Evolutionary conservation across 2,329 filamentous ascomycete species (phyloP).

Genomic region (Microdochium bolleyi): DNA sequence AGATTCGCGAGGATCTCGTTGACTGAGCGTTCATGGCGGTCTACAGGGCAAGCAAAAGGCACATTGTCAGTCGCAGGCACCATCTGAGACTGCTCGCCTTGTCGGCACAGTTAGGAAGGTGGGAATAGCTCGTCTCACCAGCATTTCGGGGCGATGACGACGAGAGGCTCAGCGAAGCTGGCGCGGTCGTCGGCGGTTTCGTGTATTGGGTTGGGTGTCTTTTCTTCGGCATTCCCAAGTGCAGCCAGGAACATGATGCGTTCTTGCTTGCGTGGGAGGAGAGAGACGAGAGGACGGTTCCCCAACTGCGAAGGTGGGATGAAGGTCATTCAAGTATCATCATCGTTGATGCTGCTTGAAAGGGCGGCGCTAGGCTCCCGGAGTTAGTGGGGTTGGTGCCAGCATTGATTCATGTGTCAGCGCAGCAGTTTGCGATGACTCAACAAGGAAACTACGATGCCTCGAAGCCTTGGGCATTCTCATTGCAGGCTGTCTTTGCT

Average conservation of each 20-base stretch:
- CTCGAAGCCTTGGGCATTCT: too few species aligned
- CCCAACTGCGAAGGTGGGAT: background rate
- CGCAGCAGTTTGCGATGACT: background rate
- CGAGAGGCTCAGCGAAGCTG: conserved; percentile 36
- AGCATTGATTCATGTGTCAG: background rate
- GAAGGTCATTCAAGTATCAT: background rate
- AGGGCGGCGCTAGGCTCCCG: background rate
- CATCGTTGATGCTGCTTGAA: background rate
- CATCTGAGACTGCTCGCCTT: too few species aligned
- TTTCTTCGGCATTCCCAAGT: conserved; percentile 52
- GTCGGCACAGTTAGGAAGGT: background rate
- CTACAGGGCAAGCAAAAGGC: conserved; percentile 9
- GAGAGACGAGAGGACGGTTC: background rate
- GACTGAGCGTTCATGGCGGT: conserved; percentile 35
- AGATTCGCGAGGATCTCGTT: conserved; percentile 53
- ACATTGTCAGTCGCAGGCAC: background rate
- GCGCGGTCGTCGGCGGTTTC: conserved; percentile 49
- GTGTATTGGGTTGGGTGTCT: conserved; percentile 46
- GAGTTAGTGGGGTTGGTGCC: background rate
- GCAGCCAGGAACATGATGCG: background rate
- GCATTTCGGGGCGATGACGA: conserved; percentile 18
- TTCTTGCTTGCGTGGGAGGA: background rate
- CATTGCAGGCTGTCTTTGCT: background rate
- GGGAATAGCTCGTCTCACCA: conserved; percentile 9
- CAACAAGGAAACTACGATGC: background rate